Conservation (phyloP, 768 basidiomycete genomes). For the Lactarius hengduanensis region DNA sequence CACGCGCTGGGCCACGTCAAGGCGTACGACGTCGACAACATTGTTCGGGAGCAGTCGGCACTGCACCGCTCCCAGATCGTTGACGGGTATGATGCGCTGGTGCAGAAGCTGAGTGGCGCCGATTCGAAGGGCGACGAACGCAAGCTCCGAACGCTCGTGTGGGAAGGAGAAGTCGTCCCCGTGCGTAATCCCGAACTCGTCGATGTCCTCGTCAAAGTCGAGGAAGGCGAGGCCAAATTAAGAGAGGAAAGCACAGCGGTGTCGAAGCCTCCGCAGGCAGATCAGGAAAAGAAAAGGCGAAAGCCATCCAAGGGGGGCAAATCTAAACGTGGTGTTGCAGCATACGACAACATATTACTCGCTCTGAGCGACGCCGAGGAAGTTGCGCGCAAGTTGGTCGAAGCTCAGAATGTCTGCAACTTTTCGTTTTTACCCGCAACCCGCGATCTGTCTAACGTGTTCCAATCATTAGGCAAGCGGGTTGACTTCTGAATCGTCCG, state of each 20-base stretch:
- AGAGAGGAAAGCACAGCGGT: conserved; percentile 37
- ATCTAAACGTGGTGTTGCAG: conserved; percentile 76
- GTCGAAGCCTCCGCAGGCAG: conserved; percentile 31
- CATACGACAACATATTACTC: conserved; percentile 81
- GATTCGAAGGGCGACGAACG: conserved; percentile 41
- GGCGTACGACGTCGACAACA: conserved; percentile 79
- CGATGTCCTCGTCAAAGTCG: conserved; percentile 78
- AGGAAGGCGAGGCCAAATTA: conserved; percentile 68
- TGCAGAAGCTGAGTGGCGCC: conserved; percentile 48
- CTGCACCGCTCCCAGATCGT: conserved; percentile 60
- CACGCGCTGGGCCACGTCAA: conserved; percentile 79
- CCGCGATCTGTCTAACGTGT: conserved; percentile 8
- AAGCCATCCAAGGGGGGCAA: conserved; percentile 40
- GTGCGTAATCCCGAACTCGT: conserved; percentile 91
- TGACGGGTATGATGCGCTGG: conserved; percentile 55
- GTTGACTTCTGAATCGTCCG: conserved; percentile 39
- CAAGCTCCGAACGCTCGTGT: conserved; percentile 59
- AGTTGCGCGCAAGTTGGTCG: conserved; percentile 73
- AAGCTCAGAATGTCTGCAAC: conserved; percentile 72
- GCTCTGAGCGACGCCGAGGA: conserved; percentile 90
- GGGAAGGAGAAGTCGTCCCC: conserved; percentile 84
- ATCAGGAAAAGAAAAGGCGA: conserved; percentile 39
- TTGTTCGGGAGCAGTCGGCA: conserved; percentile 62
- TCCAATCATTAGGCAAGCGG: conserved; percentile 39
- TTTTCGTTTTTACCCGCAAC: conserved; percentile 1